Evolutionary conservation across 2,329 filamentous ascomycete species (phyloP).

Genomic region (Clonostachys byssicola): DNA sequence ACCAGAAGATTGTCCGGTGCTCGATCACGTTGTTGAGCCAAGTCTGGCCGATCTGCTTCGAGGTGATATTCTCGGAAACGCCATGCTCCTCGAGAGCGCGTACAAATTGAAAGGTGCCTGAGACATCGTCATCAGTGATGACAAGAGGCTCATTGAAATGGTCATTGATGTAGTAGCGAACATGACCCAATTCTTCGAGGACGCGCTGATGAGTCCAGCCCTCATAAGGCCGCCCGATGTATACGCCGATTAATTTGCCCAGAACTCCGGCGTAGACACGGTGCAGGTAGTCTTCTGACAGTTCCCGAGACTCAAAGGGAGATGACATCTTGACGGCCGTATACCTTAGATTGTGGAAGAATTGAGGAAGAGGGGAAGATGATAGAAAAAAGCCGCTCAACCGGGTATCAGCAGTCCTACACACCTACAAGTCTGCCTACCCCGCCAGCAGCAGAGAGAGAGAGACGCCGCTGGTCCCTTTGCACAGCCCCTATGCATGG

Average conservation of each 20-base stretch:
- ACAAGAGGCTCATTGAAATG: conserved; percentile 16
- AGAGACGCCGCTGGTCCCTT: no score
- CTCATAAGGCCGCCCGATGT: conserved; percentile 28
- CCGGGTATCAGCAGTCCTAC: no score
- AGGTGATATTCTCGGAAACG: background rate
- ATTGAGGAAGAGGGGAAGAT: no score
- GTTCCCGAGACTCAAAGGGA: no score
- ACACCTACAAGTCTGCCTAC: no score
- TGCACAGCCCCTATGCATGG: no score
- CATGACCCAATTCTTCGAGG: conserved; percentile 18
- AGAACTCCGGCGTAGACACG: conserved; percentile 30
- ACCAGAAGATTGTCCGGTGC: conserved; percentile 25
- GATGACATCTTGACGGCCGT: no score
- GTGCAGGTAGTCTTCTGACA: conserved; percentile 18
- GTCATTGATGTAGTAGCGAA: conserved; percentile 24
- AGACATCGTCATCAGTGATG: conserved; percentile 25
- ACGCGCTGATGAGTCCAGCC: conserved; percentile 27
- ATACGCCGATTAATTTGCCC: conserved; percentile 30
- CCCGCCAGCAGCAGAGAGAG: no score
- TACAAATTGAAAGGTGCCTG: conserved; percentile 26
- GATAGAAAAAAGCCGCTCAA: no score
- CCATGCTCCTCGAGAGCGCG: conserved; percentile 25
- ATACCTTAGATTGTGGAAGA: no score
- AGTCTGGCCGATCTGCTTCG: conserved; percentile 6
- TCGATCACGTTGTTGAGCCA: conserved; percentile 8